phyloP scores from a whole-genome alignment of 208 protist genomes.

The Leishmania lainsoni region DNA sequence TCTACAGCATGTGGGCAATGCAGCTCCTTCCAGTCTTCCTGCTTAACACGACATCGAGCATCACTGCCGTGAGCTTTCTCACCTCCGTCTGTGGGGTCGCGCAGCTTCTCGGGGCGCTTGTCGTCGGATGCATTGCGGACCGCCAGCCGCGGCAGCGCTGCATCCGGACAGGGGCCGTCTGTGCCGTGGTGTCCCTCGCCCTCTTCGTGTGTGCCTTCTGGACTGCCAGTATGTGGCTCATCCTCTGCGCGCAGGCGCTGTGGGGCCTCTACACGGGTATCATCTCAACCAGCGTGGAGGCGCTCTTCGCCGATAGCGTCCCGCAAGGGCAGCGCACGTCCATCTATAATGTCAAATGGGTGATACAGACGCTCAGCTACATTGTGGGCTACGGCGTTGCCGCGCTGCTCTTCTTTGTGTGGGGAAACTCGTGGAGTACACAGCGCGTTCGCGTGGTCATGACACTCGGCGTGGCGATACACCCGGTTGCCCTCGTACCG shows the following conservation, averaged over 20 bases:
- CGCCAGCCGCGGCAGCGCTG: constrained; percentile 24
- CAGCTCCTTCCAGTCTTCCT: constrained; percentile 56
- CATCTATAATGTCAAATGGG: constrained; percentile 79
- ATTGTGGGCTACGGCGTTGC: constrained; percentile 47
- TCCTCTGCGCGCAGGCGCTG: constrained; percentile 36
- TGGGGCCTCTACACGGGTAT: constrained; percentile 56
- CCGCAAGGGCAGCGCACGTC: constrained; percentile 33
- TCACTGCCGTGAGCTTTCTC: constrained; percentile 29
- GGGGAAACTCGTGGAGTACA: constrained; percentile 49
- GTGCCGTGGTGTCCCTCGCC: constrained; percentile 31
- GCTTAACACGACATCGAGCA: constrained; percentile 16
- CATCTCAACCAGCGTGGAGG: constrained; percentile 50
- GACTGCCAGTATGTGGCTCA: neutral
- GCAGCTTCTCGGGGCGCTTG: constrained; percentile 43
- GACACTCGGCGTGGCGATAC: constrained; percentile 26
- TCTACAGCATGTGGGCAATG: constrained; percentile 50
- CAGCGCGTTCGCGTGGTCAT: constrained; percentile 33
- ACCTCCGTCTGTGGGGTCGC: constrained; percentile 35
- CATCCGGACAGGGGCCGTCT: constrained; percentile 29
- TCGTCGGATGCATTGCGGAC: constrained; percentile 26
- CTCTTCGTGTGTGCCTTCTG: constrained; percentile 20
- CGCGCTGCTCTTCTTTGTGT: constrained; percentile 36
- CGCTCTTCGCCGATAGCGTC: constrained; percentile 70
- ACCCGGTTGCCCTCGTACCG: constrained; percentile 26
- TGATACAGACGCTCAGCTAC: constrained; percentile 58